phyloP scores from a whole-genome alignment of 306 rosid species.

The Albizia julibrissin region DNA sequence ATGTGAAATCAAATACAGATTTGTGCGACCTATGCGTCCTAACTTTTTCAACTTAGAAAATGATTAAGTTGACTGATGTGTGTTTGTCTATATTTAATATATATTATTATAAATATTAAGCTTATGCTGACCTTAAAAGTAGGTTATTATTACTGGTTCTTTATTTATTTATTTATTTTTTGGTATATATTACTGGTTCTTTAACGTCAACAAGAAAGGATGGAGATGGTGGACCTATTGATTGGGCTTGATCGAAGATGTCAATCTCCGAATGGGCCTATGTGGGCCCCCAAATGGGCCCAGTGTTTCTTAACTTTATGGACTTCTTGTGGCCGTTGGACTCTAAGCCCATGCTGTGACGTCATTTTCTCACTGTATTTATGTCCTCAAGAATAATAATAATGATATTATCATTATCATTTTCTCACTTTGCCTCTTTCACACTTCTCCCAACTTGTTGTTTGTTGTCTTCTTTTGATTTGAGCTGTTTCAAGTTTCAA shows the following conservation, averaged over 20 bases:
- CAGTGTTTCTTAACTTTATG: not conserved
- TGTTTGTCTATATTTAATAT: not conserved
- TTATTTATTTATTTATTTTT: too few species aligned
- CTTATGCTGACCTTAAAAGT: not conserved
- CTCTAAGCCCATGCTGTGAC: not conserved
- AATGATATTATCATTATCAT: not conserved
- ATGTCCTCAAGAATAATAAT: not conserved
- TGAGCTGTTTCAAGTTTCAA: not conserved
- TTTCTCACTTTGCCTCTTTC: not conserved
- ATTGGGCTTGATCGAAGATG: not conserved
- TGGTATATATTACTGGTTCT: not conserved
- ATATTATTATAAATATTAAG: not conserved
- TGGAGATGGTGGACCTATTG: not conserved
- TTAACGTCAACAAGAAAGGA: not conserved
- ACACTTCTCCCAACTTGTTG: not conserved
- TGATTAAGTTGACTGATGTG: not conserved
- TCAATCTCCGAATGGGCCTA: not conserved
- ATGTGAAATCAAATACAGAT: not conserved
- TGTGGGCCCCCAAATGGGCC: not conserved
- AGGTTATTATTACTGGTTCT: not conserved
- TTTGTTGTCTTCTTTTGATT: slow-evolving; percentile 8
- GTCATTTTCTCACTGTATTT: not conserved
- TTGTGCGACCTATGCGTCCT: not conserved
- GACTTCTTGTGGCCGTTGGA: not conserved
- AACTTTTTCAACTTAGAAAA: not conserved